phyloP scores from a whole-genome alignment of 2,329 filamentous ascomycete genomes.

The Arthroderma uncinatum region DNA sequence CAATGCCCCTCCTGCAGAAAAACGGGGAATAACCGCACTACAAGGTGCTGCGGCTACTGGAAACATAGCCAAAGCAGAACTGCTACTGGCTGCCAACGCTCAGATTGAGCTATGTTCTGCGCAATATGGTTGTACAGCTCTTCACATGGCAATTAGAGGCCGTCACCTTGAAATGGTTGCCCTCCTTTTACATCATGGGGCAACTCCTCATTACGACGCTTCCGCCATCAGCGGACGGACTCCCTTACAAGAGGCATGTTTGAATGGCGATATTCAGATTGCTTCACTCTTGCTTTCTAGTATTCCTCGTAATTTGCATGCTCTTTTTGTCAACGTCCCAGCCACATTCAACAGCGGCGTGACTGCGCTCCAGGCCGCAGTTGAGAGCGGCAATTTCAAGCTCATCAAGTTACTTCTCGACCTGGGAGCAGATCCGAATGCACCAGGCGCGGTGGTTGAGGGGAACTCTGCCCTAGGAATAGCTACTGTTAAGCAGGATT shows the following conservation, averaged over 20 bases:
- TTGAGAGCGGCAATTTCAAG: neutral
- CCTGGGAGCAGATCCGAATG: slow-evolving; percentile 13
- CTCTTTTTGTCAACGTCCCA: neutral
- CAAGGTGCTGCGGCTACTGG: neutral
- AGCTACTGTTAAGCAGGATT: slow-evolving; percentile 8
- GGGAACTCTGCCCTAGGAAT: slow-evolving; percentile 19
- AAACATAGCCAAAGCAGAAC: slow-evolving; percentile 11
- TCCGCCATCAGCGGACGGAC: no score
- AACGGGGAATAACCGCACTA: slow-evolving; percentile 4
- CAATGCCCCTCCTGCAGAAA: neutral
- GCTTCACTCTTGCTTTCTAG: no score
- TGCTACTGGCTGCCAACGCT: slow-evolving; percentile 1
- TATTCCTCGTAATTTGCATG: no score
- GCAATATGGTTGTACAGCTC: slow-evolving; percentile 9
- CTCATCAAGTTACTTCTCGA: neutral
- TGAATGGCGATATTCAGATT: no score
- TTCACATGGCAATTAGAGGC: slow-evolving; percentile 7
- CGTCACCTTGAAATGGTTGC: no score
- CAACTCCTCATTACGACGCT: neutral
- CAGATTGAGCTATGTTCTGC: slow-evolving; percentile 6
- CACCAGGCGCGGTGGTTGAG: neutral
- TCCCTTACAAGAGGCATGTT: no score
- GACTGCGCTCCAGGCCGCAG: slow-evolving; percentile 17
- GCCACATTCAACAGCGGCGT: neutral
- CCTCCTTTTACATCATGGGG: neutral